Evolutionary conservation across 2,329 filamentous ascomycete species (phyloP).

Genomic region (Didymella sp.): DNA sequence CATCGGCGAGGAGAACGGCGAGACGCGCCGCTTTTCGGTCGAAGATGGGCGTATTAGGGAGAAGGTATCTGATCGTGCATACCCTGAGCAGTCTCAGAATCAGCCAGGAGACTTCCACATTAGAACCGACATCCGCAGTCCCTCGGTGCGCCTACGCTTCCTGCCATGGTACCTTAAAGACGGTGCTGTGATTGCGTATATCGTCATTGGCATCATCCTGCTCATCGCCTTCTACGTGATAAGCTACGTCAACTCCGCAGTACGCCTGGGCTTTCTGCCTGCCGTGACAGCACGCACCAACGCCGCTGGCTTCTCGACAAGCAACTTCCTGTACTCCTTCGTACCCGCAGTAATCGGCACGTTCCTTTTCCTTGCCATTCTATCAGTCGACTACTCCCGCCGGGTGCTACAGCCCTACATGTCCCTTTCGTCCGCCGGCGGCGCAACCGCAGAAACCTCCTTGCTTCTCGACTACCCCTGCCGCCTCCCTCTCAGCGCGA

Average conservation of each 20-base stretch:
- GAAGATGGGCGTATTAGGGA: constrained; percentile 57
- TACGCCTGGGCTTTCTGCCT: constrained; percentile 75
- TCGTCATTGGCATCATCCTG: constrained; percentile 52
- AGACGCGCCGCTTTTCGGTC: constrained; percentile 59
- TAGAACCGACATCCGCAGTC: constrained; percentile 60
- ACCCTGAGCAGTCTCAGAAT: constrained; percentile 18
- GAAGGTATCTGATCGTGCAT: constrained; percentile 48
- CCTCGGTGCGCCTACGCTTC: constrained; percentile 67
- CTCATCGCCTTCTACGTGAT: constrained; percentile 68
- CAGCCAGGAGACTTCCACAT: constrained; percentile 53
- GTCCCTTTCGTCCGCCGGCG: constrained; percentile 64
- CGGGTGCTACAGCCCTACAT: constrained; percentile 74
- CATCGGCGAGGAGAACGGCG: constrained; percentile 70
- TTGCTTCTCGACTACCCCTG: constrained; percentile 75
- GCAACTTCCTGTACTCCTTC: constrained; percentile 87
- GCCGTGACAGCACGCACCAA: constrained; percentile 67
- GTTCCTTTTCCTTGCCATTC: constrained; percentile 70
- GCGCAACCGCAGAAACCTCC: constrained; percentile 67
- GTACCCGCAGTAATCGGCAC: constrained; percentile 72
- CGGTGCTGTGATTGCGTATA: constrained; percentile 69
- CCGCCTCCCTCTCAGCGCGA: constrained; percentile 67
- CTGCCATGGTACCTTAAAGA: constrained; percentile 79
- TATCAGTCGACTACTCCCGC: constrained; percentile 70
- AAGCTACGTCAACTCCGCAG: constrained; percentile 74
- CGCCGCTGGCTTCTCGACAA: constrained; percentile 73